Conservation (phyloP, 345 rosid species). For the Eucalyptus dawsonii region DNA sequence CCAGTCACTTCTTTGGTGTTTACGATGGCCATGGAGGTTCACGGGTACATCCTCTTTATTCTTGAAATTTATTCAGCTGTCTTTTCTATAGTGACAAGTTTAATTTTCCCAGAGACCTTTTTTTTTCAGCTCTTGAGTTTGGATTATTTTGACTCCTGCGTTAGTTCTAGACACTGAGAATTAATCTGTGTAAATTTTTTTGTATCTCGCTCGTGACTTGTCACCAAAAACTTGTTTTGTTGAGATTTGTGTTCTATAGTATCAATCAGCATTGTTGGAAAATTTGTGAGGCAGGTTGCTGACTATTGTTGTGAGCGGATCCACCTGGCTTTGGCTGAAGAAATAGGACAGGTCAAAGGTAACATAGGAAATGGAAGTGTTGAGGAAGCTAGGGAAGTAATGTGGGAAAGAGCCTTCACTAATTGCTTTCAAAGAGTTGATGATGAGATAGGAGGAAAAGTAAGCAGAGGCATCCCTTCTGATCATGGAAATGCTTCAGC, state of each 20-base stretch:
- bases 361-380: constrained; percentile 22
- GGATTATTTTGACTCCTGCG: background rate
- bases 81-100: background rate
- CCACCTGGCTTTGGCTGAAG: constrained; percentile 72
- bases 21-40: constrained; percentile 98
- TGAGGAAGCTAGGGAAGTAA: constrained; percentile 37
- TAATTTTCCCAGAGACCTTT: background rate
- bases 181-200: background rate
- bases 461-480: constrained; percentile 3
- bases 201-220: background rate
- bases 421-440: constrained; percentile 77
- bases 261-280: background rate
- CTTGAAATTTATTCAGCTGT: background rate
- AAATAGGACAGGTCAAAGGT: constrained; percentile 30
- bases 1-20: constrained; percentile 82
- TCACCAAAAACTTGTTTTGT: background rate
- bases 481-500: constrained; percentile 16
- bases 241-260: background rate
- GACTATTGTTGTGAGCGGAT: constrained; percentile 69
- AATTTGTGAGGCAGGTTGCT: constrained; percentile 60
- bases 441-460: constrained; percentile 60
- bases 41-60: constrained; percentile 32
- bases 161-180: background rate
- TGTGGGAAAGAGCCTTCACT: constrained; percentile 64
- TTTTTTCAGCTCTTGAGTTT: background rate